These are phyloP conservation scores for Metschnikowia corniflorae DNA, from an alignment of 805 yeast species.

Conservation along the genomic window DNA sequence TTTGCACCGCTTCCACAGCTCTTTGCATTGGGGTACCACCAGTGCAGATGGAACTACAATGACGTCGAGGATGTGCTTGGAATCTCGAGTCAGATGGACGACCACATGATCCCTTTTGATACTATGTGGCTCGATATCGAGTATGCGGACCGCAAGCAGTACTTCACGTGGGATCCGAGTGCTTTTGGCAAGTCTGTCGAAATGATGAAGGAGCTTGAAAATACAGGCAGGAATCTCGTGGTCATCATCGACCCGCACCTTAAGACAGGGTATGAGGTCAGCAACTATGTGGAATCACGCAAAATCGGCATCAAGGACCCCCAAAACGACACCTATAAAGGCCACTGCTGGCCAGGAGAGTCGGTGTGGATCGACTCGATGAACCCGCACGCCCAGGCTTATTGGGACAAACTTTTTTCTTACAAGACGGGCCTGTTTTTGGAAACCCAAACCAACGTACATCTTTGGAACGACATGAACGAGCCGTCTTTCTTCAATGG, in stretches of 20 bases:
- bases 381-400: slow-evolving; percentile 53
- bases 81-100: slow-evolving; percentile 68
- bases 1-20: slow-evolving; percentile 66
- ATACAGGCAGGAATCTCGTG: slow-evolving; percentile 76
- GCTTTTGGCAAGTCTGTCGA: slow-evolving; percentile 70
- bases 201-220: slow-evolving; percentile 63
- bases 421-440: slow-evolving; percentile 33
- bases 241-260: slow-evolving; percentile 91
- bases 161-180: slow-evolving; percentile 84
- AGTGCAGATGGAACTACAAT: slow-evolving; percentile 96
- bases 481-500: slow-evolving; percentile 96
- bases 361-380: slow-evolving; percentile 90
- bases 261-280: slow-evolving; percentile 64
- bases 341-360: slow-evolving; percentile 98
- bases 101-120: slow-evolving; percentile 76
- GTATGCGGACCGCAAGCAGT: slow-evolving; percentile 80
- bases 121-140: slow-evolving; percentile 94
- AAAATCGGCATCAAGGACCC: slow-evolving; percentile 46
- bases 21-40: slow-evolving; percentile 87
- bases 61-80: slow-evolving; percentile 81
- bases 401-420: slow-evolving; percentile 57
- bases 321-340: slow-evolving; percentile 54
- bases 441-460: slow-evolving; percentile 59
- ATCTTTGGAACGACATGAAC: slow-evolving; percentile 97
- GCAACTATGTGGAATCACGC: slow-evolving; percentile 45